Percentiles rank a stretch among this genome's conserved stretches.
These are phyloP conservation scores for Fistulifera solaris DNA, from an alignment of 108 stramenopile genomes.

Conservation along the genomic window DNA sequence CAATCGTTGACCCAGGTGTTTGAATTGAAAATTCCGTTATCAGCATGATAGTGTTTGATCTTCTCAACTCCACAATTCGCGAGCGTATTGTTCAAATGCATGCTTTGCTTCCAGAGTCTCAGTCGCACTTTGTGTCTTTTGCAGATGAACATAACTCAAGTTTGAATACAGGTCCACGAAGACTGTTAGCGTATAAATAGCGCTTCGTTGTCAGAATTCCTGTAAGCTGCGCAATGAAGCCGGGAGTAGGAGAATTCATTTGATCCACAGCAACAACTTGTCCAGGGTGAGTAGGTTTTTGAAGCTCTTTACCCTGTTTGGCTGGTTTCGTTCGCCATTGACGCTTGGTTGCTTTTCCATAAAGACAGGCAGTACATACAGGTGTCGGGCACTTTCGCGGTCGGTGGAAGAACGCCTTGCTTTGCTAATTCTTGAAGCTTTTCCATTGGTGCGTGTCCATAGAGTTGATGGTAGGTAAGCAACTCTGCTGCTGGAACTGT, in stretches of 20 bases:
- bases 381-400: background rate
- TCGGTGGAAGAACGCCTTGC: background rate
- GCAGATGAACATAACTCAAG: constrained; percentile 25
- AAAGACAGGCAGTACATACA: constrained; percentile 4
- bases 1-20: constrained; percentile 14
- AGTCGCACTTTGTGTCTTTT: constrained; percentile 6
- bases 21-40: constrained; percentile 40
- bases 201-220: constrained; percentile 23
- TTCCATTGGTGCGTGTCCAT: constrained; percentile 1
- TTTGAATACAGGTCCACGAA: constrained; percentile 34
- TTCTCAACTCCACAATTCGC: constrained; percentile 7
- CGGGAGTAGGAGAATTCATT: constrained; percentile 26
- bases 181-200: constrained; percentile 25
- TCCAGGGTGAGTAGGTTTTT: constrained; percentile 16
- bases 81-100: constrained; percentile 25
- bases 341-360: constrained; percentile 4
- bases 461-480: background rate
- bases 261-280: constrained; percentile 34
- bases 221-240: constrained; percentile 36
- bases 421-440: constrained; percentile 2
- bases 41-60: constrained; percentile 30
- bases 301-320: background rate
- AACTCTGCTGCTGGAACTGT: background rate
- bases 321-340: constrained; percentile 4
- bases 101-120: constrained; percentile 34